Percentiles rank a stretch among this genome's conserved stretches.
phyloP scores from a whole-genome alignment of 1,139 yeast species.

The Tardiomyces blankii region DNA sequence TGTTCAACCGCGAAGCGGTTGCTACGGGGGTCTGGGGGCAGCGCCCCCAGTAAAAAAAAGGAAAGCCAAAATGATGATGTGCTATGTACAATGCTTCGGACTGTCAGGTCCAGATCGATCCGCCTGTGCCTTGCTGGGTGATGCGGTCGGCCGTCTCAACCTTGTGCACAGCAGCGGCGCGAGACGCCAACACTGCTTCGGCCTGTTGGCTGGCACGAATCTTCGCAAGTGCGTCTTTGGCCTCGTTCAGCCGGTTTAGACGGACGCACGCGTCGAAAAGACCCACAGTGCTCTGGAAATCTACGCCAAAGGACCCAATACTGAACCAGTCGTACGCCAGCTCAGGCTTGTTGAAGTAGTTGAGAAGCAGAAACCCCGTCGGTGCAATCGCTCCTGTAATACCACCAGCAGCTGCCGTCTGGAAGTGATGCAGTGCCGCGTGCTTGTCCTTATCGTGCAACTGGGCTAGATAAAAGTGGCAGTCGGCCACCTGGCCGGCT shows the following conservation, averaged over 20 bases:
- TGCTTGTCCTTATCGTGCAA: conserved; percentile 30
- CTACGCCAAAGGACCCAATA: conserved; percentile 59
- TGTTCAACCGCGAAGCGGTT: too few species aligned
- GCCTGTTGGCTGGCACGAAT: conserved; percentile 4
- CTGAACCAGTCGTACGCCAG: conserved; percentile 78
- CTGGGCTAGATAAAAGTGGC: conserved; percentile 73
- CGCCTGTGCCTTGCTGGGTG: background rate
- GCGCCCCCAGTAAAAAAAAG: too few species aligned
- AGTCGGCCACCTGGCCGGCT: conserved; percentile 39
- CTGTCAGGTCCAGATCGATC: background rate
- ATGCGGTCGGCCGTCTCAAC: background rate
- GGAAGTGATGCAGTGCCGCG: conserved; percentile 54
- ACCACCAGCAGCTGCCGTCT: conserved; percentile 66
- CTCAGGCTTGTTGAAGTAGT: conserved; percentile 29
- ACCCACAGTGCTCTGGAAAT: conserved; percentile 56
- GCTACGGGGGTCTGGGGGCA: too few species aligned
- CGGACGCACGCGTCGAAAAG: conserved; percentile 42
- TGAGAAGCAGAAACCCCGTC: conserved; percentile 66
- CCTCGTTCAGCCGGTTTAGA: background rate
- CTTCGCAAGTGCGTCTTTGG: conserved; percentile 1
- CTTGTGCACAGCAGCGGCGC: background rate
- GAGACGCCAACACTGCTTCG: conserved; percentile 1
- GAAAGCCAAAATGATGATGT: too few species aligned
- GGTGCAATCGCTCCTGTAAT: conserved; percentile 65
- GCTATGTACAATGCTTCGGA: too few species aligned